These are phyloP conservation scores for Coemansia sp. DNA, from an alignment of 192 early-diverging fungal genomes.

Conservation along the genomic window DNA sequence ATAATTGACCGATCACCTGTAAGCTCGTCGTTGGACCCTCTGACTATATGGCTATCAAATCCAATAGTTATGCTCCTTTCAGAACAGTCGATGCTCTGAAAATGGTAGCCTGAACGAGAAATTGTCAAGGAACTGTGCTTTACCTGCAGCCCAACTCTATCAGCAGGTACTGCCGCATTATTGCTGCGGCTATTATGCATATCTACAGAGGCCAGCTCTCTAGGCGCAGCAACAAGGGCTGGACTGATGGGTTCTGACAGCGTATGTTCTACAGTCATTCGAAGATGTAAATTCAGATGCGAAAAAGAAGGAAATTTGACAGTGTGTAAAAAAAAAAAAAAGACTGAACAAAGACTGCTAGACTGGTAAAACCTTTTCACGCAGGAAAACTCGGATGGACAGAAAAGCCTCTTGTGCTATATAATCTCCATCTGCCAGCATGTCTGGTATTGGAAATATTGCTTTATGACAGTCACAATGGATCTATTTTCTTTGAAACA, in stretches of 20 bases:
- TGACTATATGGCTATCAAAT: conserved; percentile 3
- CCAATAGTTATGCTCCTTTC: conserved; percentile 17
- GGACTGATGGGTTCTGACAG: no score
- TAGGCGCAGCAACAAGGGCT: neutral
- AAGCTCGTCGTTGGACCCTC: neutral
- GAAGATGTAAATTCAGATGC: conserved; percentile 1
- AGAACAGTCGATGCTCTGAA: conserved; percentile 37
- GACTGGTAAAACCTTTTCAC: neutral
- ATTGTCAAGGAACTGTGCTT: conserved; percentile 20
- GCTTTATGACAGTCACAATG: neutral
- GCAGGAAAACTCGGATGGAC: neutral
- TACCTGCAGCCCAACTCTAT: neutral
- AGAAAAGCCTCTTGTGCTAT: neutral
- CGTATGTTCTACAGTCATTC: no score
- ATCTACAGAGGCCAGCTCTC: neutral
- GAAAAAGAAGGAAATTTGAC: neutral
- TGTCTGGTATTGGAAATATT: neutral
- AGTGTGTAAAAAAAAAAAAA: neutral
- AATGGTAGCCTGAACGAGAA: conserved; percentile 21
- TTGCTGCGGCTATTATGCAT: neutral
- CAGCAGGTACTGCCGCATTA: neutral
- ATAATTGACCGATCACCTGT: neutral
- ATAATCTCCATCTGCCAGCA: neutral
- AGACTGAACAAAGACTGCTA: neutral
- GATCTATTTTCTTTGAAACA: conserved; percentile 3